Evolutionary conservation across 2,329 filamentous ascomycete genomes (phyloP).

Genomic region (Chrysoporthe austroafricana): DNA sequence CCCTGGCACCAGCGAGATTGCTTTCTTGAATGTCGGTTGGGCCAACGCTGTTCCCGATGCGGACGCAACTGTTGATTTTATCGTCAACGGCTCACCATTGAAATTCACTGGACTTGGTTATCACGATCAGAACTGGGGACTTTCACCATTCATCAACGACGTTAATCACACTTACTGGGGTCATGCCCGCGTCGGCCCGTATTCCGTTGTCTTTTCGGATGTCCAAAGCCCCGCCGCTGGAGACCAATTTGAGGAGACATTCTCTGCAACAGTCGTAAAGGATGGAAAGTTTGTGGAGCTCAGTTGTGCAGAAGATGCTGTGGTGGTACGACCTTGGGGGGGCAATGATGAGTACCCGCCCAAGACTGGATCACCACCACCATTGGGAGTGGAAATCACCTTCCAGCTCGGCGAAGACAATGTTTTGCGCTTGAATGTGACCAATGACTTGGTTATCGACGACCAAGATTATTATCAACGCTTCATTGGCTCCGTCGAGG

Average conservation of each 20-base stretch:
- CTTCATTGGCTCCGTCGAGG: too few species aligned
- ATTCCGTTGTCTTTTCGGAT: conserved; percentile 3
- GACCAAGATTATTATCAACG: too few species aligned
- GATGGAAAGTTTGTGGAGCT: background rate
- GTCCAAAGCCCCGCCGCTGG: background rate
- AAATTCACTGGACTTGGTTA: background rate
- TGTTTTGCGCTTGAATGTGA: too few species aligned
- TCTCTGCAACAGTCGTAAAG: background rate
- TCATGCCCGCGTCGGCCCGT: background rate
- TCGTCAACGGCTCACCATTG: background rate
- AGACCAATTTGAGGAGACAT: background rate
- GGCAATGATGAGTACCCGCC: background rate
- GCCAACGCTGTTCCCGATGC: background rate
- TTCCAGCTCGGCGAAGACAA: background rate
- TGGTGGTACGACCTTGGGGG: conserved; percentile 5
- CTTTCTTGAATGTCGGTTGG: background rate
- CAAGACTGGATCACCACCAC: background rate
- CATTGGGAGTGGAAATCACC: background rate
- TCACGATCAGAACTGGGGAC: conserved; percentile 6
- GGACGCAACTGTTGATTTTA: background rate
- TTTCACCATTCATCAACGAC: background rate
- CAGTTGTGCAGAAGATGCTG: background rate
- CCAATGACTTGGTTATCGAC: too few species aligned
- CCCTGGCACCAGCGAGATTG: background rate
- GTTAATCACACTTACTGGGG: conserved; percentile 2